phyloP scores from a whole-genome alignment of 257 asterid species.

The Ilex aquifolium region DNA sequence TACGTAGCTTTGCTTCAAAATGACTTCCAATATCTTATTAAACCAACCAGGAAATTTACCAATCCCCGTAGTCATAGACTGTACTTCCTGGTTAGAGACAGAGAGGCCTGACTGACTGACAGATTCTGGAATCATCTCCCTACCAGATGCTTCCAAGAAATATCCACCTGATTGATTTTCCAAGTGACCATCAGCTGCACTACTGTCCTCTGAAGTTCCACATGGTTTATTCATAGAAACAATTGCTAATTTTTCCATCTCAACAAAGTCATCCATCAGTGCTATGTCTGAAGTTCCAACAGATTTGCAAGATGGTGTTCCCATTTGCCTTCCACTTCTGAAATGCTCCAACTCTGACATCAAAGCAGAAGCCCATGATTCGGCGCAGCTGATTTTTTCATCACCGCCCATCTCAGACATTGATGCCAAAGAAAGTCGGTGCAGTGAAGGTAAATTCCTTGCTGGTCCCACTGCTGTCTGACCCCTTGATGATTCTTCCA shows the following conservation, averaged over 20 bases:
- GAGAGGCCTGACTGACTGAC: slow-evolving; percentile 12
- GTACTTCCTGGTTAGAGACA: slow-evolving; percentile 18
- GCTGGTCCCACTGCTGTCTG: slow-evolving; percentile 23
- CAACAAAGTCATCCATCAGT: slow-evolving; percentile 87
- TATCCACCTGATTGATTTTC: slow-evolving; percentile 21
- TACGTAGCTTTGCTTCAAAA: slow-evolving; percentile 35
- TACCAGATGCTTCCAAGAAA: slow-evolving; percentile 9
- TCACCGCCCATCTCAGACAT: slow-evolving; percentile 61
- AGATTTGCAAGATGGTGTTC: slow-evolving; percentile 25
- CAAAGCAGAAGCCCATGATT: slow-evolving; percentile 65
- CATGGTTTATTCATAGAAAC: slow-evolving; percentile 37
- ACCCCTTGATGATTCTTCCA: slow-evolving; percentile 16
- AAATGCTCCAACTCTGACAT: slow-evolving; percentile 59
- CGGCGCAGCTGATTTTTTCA: slow-evolving; percentile 59
- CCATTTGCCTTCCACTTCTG: slow-evolving; percentile 33
- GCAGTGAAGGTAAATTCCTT: slow-evolving; percentile 17
- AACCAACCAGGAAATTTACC: slow-evolving; percentile 18
- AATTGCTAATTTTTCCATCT: slow-evolving; percentile 80
- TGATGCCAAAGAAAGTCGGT: slow-evolving; percentile 33
- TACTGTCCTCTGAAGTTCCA: slow-evolving; percentile 32
- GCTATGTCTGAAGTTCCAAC: slow-evolving; percentile 56
- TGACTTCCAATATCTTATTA: slow-evolving; percentile 32
- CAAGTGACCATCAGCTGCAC: slow-evolving; percentile 17
- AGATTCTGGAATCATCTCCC: slow-evolving; percentile 10
- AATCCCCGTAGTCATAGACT: slow-evolving; percentile 8